Conservation (phyloP, 2,329 filamentous ascomycete species). For the Trichoderma brevicompactum region DNA sequence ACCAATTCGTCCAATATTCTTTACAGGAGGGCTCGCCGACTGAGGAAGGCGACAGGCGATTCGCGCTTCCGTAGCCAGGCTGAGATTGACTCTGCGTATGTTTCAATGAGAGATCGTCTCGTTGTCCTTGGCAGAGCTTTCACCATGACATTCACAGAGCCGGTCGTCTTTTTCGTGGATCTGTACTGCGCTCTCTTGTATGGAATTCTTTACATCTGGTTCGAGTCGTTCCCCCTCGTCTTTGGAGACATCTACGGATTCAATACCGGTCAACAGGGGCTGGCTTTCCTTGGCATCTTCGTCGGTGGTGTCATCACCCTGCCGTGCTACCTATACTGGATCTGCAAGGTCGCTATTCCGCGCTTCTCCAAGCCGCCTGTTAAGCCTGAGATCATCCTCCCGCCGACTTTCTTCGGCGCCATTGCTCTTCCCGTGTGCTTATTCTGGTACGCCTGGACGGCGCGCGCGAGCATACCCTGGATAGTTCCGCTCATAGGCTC, state of each 20-base stretch:
- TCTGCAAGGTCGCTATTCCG: too few species aligned
- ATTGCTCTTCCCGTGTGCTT: background rate
- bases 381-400: too few species aligned
- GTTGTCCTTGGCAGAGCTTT: too few species aligned
- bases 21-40: background rate
- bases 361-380: too few species aligned
- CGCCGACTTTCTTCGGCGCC: too few species aligned
- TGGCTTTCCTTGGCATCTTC: conserved; percentile 1
- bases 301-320: background rate
- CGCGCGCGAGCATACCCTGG: background rate
- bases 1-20: background rate
- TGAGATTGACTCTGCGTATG: background rate
- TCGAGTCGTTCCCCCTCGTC: conserved; percentile 2
- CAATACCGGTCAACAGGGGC: background rate
- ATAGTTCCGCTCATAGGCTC: background rate
- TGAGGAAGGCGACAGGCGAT: background rate
- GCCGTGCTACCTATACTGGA: background rate
- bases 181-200: background rate
- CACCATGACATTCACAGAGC: background rate
- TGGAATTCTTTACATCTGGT: conserved; percentile 1
- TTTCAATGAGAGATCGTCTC: too few species aligned
- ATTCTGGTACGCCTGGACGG: background rate
- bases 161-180: background rate
- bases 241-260: background rate
- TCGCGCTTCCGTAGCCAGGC: background rate